These are phyloP conservation scores for Cyclospora cayetanensis DNA, from an alignment of 169 alveolate species.

Conservation along the genomic window DNA sequence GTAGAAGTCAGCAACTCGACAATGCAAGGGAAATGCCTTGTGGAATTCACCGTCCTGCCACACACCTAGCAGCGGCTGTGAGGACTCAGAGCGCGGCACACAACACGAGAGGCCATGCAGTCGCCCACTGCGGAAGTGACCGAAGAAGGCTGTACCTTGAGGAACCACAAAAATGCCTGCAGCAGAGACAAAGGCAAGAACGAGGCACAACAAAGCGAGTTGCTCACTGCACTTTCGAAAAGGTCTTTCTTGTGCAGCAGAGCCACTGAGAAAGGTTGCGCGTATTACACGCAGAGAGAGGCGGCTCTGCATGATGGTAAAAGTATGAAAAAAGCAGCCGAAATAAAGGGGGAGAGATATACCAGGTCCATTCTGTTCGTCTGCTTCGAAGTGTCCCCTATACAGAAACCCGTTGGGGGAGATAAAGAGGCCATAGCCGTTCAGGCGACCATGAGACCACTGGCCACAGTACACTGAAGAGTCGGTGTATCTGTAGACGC, in stretches of 20 bases:
- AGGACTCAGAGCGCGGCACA: constrained; percentile 18
- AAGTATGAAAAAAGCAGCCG: too few relatives aligned
- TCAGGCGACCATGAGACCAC: constrained; percentile 55
- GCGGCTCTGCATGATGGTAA: too few relatives aligned
- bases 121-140: constrained; percentile 52
- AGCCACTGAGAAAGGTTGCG: too few relatives aligned
- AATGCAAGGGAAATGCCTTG: constrained; percentile 41
- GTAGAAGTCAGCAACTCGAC: constrained; percentile 48
- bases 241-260: too few relatives aligned
- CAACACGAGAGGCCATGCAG: constrained; percentile 61
- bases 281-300: too few relatives aligned
- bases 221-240: too few relatives aligned
- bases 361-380: constrained; percentile 68
- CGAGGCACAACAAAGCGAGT: too few relatives aligned
- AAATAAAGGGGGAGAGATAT: background rate
- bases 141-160: constrained; percentile 46
- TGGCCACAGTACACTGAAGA: constrained; percentile 63
- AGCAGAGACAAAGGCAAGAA: too few relatives aligned
- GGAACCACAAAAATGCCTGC: constrained; percentile 60
- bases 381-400: constrained; percentile 57
- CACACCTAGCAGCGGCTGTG: constrained; percentile 39
- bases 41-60: constrained; percentile 56
- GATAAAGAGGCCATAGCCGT: constrained; percentile 67
- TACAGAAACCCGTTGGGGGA: constrained; percentile 56
- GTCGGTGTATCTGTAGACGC: constrained; percentile 65